Evolutionary conservation across 2,329 filamentous ascomycete genomes (phyloP).

Genomic region (Diaporthe amygdali): DNA sequence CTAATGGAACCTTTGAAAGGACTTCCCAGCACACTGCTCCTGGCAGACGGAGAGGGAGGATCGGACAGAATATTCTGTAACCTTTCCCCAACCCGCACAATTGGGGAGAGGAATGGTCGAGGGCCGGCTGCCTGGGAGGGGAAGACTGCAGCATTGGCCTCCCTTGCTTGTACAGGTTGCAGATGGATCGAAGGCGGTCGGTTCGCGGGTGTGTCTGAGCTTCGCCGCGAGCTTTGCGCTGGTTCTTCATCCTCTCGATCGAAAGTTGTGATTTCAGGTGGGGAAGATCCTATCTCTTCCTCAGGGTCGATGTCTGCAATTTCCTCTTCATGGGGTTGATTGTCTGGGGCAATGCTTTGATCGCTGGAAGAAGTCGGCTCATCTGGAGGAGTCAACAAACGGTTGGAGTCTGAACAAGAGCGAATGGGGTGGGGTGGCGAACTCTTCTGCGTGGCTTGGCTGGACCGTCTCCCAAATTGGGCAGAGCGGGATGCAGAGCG

Average conservation of each 20-base stretch:
- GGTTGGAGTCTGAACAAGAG: slow-evolving; percentile 46
- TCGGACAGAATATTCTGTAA: slow-evolving; percentile 65
- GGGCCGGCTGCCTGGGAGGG: slow-evolving; percentile 33
- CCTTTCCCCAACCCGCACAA: slow-evolving; percentile 61
- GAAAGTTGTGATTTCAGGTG: slow-evolving; percentile 23
- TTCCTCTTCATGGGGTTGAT: neutral
- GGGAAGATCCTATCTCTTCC: slow-evolving; percentile 24
- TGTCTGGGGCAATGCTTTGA: slow-evolving; percentile 13
- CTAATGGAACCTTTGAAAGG: slow-evolving; percentile 53
- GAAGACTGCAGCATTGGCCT: slow-evolving; percentile 27
- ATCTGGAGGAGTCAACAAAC: slow-evolving; percentile 56
- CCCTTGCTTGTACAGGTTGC: slow-evolving; percentile 15
- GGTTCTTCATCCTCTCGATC: slow-evolving; percentile 1
- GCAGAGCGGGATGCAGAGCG: slow-evolving; percentile 16
- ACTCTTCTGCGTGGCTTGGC: slow-evolving; percentile 27
- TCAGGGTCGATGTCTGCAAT: neutral
- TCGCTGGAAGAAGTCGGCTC: slow-evolving; percentile 47
- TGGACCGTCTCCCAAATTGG: slow-evolving; percentile 25
- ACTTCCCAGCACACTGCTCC: slow-evolving; percentile 58
- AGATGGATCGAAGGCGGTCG: slow-evolving; percentile 8
- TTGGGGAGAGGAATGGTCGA: slow-evolving; percentile 59
- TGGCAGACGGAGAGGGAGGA: slow-evolving; percentile 58
- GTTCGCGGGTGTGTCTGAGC: slow-evolving; percentile 28
- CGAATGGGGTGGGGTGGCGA: slow-evolving; percentile 32
- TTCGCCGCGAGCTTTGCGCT: slow-evolving; percentile 16